Percentiles rank a stretch among this genome's conserved stretches.
Evolutionary conservation across 2,329 filamentous ascomycete species (phyloP).

Genomic region (Diaporthe ampelina): DNA sequence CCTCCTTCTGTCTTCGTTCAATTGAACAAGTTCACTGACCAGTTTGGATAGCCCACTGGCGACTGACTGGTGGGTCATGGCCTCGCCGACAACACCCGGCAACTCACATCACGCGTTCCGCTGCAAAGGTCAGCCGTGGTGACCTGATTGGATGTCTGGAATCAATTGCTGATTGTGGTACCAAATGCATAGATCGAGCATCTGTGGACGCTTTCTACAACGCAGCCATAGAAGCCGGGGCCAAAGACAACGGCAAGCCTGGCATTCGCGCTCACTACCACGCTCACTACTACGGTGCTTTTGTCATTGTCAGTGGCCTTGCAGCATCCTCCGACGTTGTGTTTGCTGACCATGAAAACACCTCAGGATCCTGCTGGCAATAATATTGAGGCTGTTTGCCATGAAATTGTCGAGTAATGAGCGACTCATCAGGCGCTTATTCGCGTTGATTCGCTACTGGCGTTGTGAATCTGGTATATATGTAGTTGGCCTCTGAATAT

Average conservation of each 20-base stretch:
- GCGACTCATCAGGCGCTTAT: too few relatives aligned
- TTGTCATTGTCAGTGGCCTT: conserved; percentile 54
- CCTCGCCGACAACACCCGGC: conserved; percentile 37
- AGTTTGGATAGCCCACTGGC: conserved; percentile 11
- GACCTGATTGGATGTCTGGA: too few relatives aligned
- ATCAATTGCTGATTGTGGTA: neutral
- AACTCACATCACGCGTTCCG: conserved; percentile 50
- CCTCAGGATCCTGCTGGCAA: conserved; percentile 60
- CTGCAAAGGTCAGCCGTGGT: conserved; percentile 47
- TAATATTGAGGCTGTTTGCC: conserved; percentile 63
- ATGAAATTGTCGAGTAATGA: conserved; percentile 19
- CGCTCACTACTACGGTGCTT: conserved; percentile 64
- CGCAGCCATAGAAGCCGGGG: conserved; percentile 59
- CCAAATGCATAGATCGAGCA: conserved; percentile 51
- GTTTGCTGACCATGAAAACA: neutral
- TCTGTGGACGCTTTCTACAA: conserved; percentile 61
- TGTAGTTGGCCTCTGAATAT: neutral
- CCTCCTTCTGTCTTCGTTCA: neutral
- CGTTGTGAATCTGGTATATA: neutral
- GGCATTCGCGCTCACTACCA: conserved; percentile 60
- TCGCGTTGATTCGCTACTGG: neutral
- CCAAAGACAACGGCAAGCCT: conserved; percentile 62
- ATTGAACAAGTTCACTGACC: neutral
- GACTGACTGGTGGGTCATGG: conserved; percentile 51
- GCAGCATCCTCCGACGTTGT: neutral